Evolutionary conservation across 768 basidiomycete genomes (phyloP), one percentile per base, ranked within the genome.

Genomic region (Mycena venus): DNA sequence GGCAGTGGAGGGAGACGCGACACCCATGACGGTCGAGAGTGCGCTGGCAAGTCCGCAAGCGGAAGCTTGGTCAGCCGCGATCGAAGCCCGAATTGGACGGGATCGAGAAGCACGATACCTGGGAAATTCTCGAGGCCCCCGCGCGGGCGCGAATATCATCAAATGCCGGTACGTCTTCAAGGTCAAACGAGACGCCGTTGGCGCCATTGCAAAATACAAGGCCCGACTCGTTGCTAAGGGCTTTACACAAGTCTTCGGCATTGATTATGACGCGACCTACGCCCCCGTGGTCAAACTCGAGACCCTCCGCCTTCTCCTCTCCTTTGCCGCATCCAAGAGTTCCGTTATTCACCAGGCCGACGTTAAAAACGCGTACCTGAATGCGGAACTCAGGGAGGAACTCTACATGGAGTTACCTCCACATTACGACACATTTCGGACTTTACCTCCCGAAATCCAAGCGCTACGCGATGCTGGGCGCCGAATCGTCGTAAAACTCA

Each of bases 401-500:
- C 80, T 84, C 7, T 83, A 81, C 64, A 78, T 85, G 63, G 36
- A 77, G 1, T 73, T 79, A 4, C 82, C 81, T 0, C 78, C 80
- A 3, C 68, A 72, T 23, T 56, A 68, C 19, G 69, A 75, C 8
- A 73, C 77, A 21, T 78, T 77, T 55, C 78, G 77, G 0, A 53
- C 44, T 6, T 77, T 85, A 36, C 62, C 70, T 44, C 62, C 70
- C 15, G 32, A 71, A 7, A 69, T 68, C 14, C 72, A 79, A 38
- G 64, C 78, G 2, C 69, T 87, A 7, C 87, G 87, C 77, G 83
- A 86, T 0, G 76, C 84, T 4, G 84, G 84, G 34, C 85, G 87
- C 17, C 77, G 72, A 34, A 42, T 77, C 27, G 68, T 70, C 31
- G 64, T 64, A 14, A 64, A 59, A 19, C 70, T 71, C 62, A 55